Base-by-base conservation (phyloP, 805 yeast species). In the Zygoascus ofunaensis region DNA sequence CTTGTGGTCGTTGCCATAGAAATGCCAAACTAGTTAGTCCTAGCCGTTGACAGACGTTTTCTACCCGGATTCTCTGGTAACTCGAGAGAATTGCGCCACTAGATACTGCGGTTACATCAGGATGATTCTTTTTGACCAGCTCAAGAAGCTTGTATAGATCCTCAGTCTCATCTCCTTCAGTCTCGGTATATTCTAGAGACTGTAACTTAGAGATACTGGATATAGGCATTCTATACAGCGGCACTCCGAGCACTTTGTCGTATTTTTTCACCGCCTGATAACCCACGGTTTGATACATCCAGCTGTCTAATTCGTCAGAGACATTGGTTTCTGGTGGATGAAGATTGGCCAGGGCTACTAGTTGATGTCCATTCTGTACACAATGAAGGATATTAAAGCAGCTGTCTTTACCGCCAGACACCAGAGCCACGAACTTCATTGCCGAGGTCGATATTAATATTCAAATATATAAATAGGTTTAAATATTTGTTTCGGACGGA, bases 241-340 rank as follows among this genome's bases (percentile, higher is more conserved):
- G 97, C 1, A 83, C 77, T 5, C 78, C 89, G 35, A 84, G 65
- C 55, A 95, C 84, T 48, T 79, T 71, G 2, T 74, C 66, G 56
- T 89, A 86, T 43, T 67, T 62, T 0, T 74, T 71, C 2, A 92
- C 70, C 2, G 83, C 76, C 49, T 82, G 85, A 61, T 84, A 92
- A 0, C 98, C 98, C 5, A 92, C 97, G 0, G 98, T 92, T 63
- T 92, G 98, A 62, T 85, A 92, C 98, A 92, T 92, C 58, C 82
- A 90, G 43, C 95, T 85, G 60, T 92, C 97, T 43, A 92, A 65
- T 61, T 92, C 98, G 52, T 79, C 81, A 8, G 34, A 32, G 7
- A 10, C 23, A n/a, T 24, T 15, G 21, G 63, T 58, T 3, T 52
- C 40, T 19, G 64, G 64, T 1, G 96, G 96, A 55, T 78, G 77